Base-by-base conservation (phyloP, 2,329 filamentous ascomycete species). In the Talaromyces sp. region DNA sequence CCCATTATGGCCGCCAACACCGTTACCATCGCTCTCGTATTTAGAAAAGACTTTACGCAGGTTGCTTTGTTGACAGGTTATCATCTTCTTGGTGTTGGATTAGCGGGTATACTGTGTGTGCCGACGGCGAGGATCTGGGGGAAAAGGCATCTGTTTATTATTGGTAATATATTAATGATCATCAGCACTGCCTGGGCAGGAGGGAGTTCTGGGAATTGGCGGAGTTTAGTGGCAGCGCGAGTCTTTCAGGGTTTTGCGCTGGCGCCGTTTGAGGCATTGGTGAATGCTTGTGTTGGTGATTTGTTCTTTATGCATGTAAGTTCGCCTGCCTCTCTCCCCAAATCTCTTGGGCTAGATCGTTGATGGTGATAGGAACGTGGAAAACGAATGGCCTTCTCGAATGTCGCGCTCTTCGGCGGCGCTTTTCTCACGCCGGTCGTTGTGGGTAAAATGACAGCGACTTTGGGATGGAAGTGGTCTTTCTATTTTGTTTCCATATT, bases 401-500 rank as follows among this genome's bases (percentile, higher is more conserved):
- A 90, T 71, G 82, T 90, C 35, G 84, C 86, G n/a, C 79, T 91
- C 2, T 91, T 90, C 68, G 89, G 89, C 2, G 88, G 88, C 16
- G 86, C 88, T 1, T 91, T 91, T 73, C 83, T 90, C 69, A 97
- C 94, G 0, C 94, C 94, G 0, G 92, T 97, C n/a, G 79, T 97
- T 27, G 93, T 93, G 1, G 93, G 93, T 41, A 93, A 92, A 77
- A 93, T 97, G 71, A 92, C 92, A 3, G 79, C 86, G 57, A 82
- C 82, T 0, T 82, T 96, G 59, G 87, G 88, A n/a, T 96, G 92
- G 89, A 80, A 86, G 74, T 97, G 92, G 93, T 90, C 88, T 0
- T 97, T 97, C 73, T 92, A 93, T 76, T 85, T 97, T 48, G 87
- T 96, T 14, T 87, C 92, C 66, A 97, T 97, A 69, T 96, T 97